A percentile compares a stretch with the other conserved stretches of the same genome.
Evolutionary conservation across 2,329 filamentous ascomycete genomes (phyloP).

Genomic region (Blastomyces percursus): DNA sequence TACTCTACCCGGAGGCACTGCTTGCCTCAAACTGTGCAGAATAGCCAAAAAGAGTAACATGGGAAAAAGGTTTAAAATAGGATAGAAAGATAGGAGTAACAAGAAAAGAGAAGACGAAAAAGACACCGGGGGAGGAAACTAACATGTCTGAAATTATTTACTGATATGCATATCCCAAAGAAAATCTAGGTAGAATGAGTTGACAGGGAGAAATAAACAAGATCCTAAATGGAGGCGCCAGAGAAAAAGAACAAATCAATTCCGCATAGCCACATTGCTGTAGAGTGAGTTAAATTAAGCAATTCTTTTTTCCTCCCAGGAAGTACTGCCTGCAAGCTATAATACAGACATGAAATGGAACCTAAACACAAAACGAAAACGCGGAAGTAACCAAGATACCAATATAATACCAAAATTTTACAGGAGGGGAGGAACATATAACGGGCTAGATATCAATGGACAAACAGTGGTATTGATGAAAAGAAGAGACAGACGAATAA

Average conservation of each 20-base stretch:
- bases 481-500: not conserved
- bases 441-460: not conserved
- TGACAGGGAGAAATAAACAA: not conserved
- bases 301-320: not conserved
- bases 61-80: not conserved
- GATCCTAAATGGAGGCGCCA: not conserved
- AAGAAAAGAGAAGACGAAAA: not conserved
- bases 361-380: not conserved
- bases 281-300: not conserved
- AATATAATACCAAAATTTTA: not conserved
- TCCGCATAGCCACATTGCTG: not conserved
- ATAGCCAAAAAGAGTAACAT: not conserved
- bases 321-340: conserved; percentile 7
- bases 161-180: not conserved
- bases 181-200: not conserved
- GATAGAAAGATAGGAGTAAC: not conserved
- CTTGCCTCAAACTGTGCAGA: no score
- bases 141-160: not conserved
- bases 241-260: not conserved
- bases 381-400: not conserved
- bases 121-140: not conserved
- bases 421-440: not conserved
- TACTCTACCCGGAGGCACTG: no score
- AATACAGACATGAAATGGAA: not conserved
- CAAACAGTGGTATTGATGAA: not conserved